Evolutionary conservation across 2,329 filamentous ascomycete genomes (phyloP).

Genomic region (Trichoderma sp.): DNA sequence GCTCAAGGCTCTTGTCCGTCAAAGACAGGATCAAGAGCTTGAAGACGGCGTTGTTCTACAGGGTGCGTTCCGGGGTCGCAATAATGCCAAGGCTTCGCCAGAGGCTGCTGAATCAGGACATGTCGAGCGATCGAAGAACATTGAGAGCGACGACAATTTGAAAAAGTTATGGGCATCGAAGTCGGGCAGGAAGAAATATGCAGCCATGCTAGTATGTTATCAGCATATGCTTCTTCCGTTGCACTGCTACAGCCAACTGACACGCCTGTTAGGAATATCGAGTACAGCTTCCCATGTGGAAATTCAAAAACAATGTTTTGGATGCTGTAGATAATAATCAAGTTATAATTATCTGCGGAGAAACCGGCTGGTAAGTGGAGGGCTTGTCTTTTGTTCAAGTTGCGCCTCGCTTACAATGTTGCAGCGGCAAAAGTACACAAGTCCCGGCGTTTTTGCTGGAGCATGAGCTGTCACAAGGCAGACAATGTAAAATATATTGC

Average conservation of each 20-base stretch:
- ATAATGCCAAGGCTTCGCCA: slow-evolving; percentile 45
- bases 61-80: slow-evolving; percentile 70
- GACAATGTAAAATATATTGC: slow-evolving; percentile 88
- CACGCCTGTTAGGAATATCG: slow-evolving; percentile 53
- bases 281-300: slow-evolving; percentile 85
- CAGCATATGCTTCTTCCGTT: neutral
- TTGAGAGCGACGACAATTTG: slow-evolving; percentile 49
- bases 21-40: slow-evolving; percentile 67
- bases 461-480: slow-evolving; percentile 78
- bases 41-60: slow-evolving; percentile 76
- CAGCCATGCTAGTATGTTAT: slow-evolving; percentile 69
- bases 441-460: slow-evolving; percentile 94
- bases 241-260: neutral
- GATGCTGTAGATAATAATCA: slow-evolving; percentile 76
- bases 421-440: slow-evolving; percentile 89
- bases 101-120: slow-evolving; percentile 52
- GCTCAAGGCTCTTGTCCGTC: slow-evolving; percentile 69
- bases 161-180: slow-evolving; percentile 63
- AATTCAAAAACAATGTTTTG: slow-evolving; percentile 77
- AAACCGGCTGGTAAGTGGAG: slow-evolving; percentile 74
- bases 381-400: neutral
- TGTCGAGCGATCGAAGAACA: slow-evolving; percentile 46
- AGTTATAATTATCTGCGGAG: slow-evolving; percentile 90
- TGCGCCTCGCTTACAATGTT: slow-evolving; percentile 27
- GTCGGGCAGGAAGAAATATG: slow-evolving; percentile 61